A percentile compares a stretch with the other conserved stretches of the same genome.
Conservation (phyloP, 2,329 filamentous ascomycete species). For the Nemania serpens region DNA sequence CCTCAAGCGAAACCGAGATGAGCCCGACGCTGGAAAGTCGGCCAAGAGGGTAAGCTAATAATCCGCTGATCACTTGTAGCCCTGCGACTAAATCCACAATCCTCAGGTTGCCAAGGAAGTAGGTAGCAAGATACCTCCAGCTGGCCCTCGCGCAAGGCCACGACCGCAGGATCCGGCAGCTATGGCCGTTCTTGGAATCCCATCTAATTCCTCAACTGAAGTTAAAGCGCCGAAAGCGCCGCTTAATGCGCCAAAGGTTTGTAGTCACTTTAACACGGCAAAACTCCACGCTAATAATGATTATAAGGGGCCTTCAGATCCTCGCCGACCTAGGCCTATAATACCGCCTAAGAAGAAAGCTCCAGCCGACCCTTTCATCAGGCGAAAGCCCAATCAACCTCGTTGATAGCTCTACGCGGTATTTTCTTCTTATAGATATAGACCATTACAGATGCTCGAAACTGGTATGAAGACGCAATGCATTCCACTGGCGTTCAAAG, state of each 20-base stretch:
- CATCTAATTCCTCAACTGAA: slow-evolving; percentile 17
- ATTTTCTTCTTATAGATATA: slow-evolving; percentile 9
- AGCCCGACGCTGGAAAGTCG: slow-evolving; percentile 31
- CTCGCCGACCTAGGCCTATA: slow-evolving; percentile 28
- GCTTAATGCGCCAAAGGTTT: slow-evolving; percentile 23
- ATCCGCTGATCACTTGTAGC: neutral
- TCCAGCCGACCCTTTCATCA: slow-evolving; percentile 37
- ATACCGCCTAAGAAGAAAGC: slow-evolving; percentile 22
- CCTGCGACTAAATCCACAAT: slow-evolving; percentile 19
- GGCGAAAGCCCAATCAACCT: slow-evolving; percentile 36
- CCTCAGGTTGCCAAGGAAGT: slow-evolving; percentile 32
- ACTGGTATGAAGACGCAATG: neutral
- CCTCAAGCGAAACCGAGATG: slow-evolving; percentile 37
- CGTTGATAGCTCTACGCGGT: slow-evolving; percentile 13
- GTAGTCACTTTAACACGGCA: neutral
- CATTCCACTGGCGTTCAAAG: slow-evolving; percentile 24
- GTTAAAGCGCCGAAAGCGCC: slow-evolving; percentile 17
- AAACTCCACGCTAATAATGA: slow-evolving; percentile 22
- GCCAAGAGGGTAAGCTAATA: slow-evolving; percentile 36
- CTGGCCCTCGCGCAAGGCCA: slow-evolving; percentile 36
- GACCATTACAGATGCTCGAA: neutral
- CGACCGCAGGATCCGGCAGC: slow-evolving; percentile 39
- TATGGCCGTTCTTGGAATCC: slow-evolving; percentile 38
- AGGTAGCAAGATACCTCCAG: slow-evolving; percentile 31
- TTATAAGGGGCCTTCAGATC: slow-evolving; percentile 31